Conservation (phyloP, 1,284 basidiomycete genomes). For the Cronartium quercuum region DNA sequence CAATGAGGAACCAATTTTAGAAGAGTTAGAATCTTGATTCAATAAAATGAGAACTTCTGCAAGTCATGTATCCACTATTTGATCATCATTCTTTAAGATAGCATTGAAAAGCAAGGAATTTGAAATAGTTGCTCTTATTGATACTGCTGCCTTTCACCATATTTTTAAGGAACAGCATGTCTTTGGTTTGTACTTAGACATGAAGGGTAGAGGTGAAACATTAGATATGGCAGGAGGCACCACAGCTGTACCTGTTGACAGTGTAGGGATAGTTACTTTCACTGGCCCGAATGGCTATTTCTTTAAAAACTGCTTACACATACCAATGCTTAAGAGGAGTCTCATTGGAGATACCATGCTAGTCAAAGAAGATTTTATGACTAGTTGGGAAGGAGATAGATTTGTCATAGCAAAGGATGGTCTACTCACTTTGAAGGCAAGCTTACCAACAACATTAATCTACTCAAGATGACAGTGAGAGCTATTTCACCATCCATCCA, state of each 20-base stretch:
- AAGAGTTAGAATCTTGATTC: not conserved
- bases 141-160: not conserved
- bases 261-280: too few relatives aligned
- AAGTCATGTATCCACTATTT: not conserved
- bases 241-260: not conserved
- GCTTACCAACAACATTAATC: not conserved
- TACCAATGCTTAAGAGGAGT: not conserved
- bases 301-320: not conserved
- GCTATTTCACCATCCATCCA: not conserved
- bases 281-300: not conserved
- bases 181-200: not conserved
- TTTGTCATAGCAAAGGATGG: not conserved
- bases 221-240: not conserved
- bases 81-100: not conserved
- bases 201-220: not conserved
- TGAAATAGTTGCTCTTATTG: not conserved
- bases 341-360: not conserved
- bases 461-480: not conserved
- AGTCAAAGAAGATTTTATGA: not conserved
- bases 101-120: not conserved
- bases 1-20: not conserved
- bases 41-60: not conserved
- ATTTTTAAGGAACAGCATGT: not conserved
- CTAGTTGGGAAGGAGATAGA: not conserved
- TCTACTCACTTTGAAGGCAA: not conserved